phyloP scores from a whole-genome alignment of 805 yeast species.

The Yarrowia osloensis region DNA sequence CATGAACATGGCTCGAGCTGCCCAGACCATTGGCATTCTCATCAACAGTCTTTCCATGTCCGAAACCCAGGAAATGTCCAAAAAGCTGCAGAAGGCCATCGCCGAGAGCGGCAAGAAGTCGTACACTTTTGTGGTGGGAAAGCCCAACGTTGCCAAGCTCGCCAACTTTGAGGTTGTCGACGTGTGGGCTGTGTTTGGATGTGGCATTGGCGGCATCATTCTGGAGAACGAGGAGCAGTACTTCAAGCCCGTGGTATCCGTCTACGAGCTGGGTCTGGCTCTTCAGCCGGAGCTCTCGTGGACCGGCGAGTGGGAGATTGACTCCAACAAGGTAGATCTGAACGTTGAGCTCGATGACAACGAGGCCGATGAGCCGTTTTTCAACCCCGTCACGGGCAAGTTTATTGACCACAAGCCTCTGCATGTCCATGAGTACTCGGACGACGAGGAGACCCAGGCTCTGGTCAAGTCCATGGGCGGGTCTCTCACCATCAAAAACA shows the following conservation, averaged over 20 bases:
- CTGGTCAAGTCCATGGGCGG: constrained; percentile 55
- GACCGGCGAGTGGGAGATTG: constrained; percentile 93
- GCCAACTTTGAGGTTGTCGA: constrained; percentile 96
- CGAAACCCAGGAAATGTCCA: constrained; percentile 69
- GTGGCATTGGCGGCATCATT: constrained; percentile 91
- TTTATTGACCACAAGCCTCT: constrained; percentile 63
- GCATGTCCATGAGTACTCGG: constrained; percentile 54
- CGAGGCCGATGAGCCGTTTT: constrained; percentile 58
- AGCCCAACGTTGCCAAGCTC: constrained; percentile 94
- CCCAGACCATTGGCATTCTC: constrained; percentile 87
- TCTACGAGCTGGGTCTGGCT: constrained; percentile 85
- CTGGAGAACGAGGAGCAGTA: constrained; percentile 75
- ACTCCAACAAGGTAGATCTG: constrained; percentile 57
- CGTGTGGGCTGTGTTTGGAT: constrained; percentile 91
- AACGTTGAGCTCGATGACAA: constrained; percentile 42
- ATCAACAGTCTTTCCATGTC: constrained; percentile 85
- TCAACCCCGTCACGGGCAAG: constrained; percentile 85
- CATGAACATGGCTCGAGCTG: constrained; percentile 86
- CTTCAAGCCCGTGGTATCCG: constrained; percentile 84
- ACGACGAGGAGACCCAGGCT: constrained; percentile 39
- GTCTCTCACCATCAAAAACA: constrained; percentile 65
- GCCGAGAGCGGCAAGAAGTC: constrained; percentile 82
- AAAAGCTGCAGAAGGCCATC: constrained; percentile 60
- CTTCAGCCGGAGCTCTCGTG: constrained; percentile 73
- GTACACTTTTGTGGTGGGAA: constrained; percentile 93